Conservation (phyloP, 768 basidiomycete species). For the Boletus barrowsii region DNA sequence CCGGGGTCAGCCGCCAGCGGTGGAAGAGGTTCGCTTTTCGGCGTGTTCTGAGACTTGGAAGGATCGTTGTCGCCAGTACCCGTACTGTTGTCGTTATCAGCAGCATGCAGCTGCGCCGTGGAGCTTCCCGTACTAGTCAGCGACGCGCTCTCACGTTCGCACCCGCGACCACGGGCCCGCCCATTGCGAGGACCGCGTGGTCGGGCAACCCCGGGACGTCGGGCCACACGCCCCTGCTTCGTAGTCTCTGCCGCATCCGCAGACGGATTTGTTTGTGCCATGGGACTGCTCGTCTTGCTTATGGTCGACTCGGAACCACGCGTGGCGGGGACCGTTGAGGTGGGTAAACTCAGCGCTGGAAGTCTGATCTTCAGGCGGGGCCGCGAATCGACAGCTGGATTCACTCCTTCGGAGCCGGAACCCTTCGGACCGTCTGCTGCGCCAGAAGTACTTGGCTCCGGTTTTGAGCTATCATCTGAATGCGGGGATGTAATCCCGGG, state of each 20-base stretch:
- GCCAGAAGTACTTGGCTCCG: neutral
- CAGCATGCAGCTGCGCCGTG: neutral
- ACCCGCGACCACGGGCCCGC: neutral
- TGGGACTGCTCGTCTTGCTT: neutral
- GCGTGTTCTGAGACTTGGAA: neutral
- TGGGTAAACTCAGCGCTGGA: neutral
- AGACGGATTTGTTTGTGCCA: neutral
- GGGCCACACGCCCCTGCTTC: neutral
- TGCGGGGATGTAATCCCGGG: neutral
- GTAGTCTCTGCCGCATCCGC: neutral
- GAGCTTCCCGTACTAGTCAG: neutral
- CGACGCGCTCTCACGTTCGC: neutral
- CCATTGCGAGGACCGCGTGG: neutral
- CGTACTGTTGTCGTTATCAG: neutral
- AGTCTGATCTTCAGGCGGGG: slow-evolving; percentile 1
- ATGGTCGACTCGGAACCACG: neutral
- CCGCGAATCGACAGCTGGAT: neutral
- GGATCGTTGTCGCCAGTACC: neutral
- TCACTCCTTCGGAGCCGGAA: neutral
- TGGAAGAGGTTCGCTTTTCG: no score
- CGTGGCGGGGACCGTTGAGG: neutral
- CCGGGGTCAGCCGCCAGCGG: neutral
- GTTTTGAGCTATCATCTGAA: neutral
- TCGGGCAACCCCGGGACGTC: neutral
- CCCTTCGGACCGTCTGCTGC: neutral